phyloP scores from a whole-genome alignment of 1,284 basidiomycete genomes.

The Wolfiporia cocos region DNA sequence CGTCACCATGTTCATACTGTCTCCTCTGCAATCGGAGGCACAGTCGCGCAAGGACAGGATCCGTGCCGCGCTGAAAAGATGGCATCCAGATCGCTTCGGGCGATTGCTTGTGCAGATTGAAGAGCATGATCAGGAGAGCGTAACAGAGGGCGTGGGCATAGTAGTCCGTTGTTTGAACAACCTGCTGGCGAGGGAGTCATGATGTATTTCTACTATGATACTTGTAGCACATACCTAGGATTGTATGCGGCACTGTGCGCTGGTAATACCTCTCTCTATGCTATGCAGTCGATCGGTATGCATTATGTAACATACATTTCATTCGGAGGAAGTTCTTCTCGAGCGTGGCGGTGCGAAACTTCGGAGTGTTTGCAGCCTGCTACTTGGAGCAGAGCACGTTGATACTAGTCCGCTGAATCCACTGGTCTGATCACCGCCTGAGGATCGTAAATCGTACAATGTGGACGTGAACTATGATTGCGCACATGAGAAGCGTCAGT shows the following conservation, averaged over 20 bases:
- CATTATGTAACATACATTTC: too few species aligned
- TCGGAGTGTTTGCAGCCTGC: not conserved
- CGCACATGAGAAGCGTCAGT: too few species aligned
- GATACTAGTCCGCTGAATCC: too few species aligned
- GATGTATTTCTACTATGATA: not conserved
- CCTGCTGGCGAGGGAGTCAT: slow-evolving; percentile 35
- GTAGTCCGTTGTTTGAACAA: slow-evolving; percentile 70
- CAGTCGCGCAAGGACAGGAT: slow-evolving; percentile 58
- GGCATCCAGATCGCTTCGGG: slow-evolving; percentile 75
- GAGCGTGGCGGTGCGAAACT: not conserved
- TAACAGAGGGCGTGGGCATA: slow-evolving; percentile 63
- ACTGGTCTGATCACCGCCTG: too few species aligned
- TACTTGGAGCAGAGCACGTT: too few species aligned
- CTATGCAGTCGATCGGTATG: not conserved
- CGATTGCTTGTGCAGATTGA: slow-evolving; percentile 45
- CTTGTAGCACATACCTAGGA: not conserved
- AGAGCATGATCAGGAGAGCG: slow-evolving; percentile 45
- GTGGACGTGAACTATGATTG: too few species aligned
- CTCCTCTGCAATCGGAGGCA: slow-evolving; percentile 49
- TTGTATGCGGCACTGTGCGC: not conserved
- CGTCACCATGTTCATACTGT: slow-evolving; percentile 53
- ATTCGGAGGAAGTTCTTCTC: too few species aligned
- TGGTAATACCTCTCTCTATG: not conserved
- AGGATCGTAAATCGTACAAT: too few species aligned
- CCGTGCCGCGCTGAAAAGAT: slow-evolving; percentile 56